Conservation (phyloP, 345 rosid species). For the Hypericum androsaemum region DNA sequence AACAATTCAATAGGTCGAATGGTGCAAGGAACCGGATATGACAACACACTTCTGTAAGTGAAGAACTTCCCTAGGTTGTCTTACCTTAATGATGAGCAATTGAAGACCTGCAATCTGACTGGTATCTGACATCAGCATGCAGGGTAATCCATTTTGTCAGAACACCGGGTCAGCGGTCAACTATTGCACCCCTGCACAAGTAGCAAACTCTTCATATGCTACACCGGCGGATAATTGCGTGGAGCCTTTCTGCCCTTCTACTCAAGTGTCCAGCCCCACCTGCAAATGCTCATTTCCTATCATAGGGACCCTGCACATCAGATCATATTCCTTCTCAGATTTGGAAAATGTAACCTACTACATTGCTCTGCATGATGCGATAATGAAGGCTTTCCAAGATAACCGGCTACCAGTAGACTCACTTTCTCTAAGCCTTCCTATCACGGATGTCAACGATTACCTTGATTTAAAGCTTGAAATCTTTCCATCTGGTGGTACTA, state of each 20-base stretch:
- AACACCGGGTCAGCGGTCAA: conserved; percentile 19
- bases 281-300: conserved; percentile 62
- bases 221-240: conserved; percentile 41
- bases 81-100: too few species aligned
- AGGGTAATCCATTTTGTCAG: conserved; percentile 47
- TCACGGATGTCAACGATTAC: conserved; percentile 31
- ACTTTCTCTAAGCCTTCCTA: conserved; percentile 43
- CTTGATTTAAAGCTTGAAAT: conserved; percentile 34
- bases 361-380: conserved; percentile 17
- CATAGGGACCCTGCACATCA: conserved; percentile 50
- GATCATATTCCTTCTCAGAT: conserved; percentile 60
- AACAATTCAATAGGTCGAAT: conserved; percentile 29
- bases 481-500: conserved; percentile 41
- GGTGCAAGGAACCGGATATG: conserved; percentile 6
- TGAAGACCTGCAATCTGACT: too few species aligned
- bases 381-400: conserved; percentile 21
- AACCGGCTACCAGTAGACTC: conserved; percentile 55
- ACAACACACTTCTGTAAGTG: conserved; percentile 39
- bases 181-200: conserved; percentile 34
- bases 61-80: too few species aligned
- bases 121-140: conserved; percentile 41
- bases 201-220: conserved; percentile 18
- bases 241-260: conserved; percentile 23
- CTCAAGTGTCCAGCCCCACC: conserved; percentile 39
- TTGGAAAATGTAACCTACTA: conserved; percentile 30